Evolutionary conservation across 257 asterid genomes (phyloP).

Genomic region (Ehretia macrophylla): DNA sequence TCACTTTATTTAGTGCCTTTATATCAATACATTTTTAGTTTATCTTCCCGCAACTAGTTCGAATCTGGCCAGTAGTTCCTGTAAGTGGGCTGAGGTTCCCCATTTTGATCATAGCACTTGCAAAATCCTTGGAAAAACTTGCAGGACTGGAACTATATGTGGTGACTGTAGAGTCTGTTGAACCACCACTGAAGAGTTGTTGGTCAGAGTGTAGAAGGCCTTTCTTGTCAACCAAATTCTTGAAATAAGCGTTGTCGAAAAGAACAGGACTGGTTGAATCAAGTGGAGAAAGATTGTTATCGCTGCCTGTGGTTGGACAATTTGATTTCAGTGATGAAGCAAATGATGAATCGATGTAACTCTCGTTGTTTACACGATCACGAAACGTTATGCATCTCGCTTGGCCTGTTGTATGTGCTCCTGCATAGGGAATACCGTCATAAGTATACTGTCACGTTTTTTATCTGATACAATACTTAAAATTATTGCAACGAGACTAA

Average conservation of each 20-base stretch:
- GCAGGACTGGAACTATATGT: conserved; percentile 24
- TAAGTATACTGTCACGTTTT: background rate
- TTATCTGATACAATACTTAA: background rate
- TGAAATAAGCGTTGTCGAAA: conserved; percentile 51
- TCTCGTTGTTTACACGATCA: conserved; percentile 51
- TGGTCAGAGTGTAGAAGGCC: conserved; percentile 68
- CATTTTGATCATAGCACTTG: conserved; percentile 54
- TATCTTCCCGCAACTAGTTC: conserved; percentile 50
- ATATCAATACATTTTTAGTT: conserved; percentile 17
- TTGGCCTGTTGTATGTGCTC: conserved; percentile 63
- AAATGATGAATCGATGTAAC: conserved; percentile 40
- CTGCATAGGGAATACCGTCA: conserved; percentile 15
- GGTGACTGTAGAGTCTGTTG: conserved; percentile 42
- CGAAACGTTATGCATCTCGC: conserved; percentile 53
- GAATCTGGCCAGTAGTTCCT: conserved; percentile 45
- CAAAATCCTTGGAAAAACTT: conserved; percentile 42
- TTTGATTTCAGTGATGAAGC: conserved; percentile 46
- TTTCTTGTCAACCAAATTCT: conserved; percentile 27
- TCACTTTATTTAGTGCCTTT: no score
- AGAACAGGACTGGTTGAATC: conserved; percentile 36
- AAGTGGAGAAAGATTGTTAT: conserved; percentile 40
- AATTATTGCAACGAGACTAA: no score
- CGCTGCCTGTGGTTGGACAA: conserved; percentile 47
- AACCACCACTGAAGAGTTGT: conserved; percentile 48
- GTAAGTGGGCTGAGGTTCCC: conserved; percentile 49